A percentile compares a stretch with the other conserved stretches of the same genome.
These are phyloP conservation scores for Talaromyces verruculosus DNA, from an alignment of 2,329 filamentous ascomycete genomes.

Conservation along the genomic window DNA sequence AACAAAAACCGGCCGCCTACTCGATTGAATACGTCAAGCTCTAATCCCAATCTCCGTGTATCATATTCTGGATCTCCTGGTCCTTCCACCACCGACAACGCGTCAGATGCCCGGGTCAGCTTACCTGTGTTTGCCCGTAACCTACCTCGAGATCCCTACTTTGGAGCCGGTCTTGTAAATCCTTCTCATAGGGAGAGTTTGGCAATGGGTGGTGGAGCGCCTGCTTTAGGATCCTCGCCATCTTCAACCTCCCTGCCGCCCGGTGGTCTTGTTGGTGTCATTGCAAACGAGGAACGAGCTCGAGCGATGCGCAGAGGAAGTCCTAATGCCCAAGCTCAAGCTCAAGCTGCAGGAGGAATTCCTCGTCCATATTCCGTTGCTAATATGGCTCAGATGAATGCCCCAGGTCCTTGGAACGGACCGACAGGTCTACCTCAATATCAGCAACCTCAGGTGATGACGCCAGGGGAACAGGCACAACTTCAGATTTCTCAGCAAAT, in stretches of 20 bases:
- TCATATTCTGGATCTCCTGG: conserved; percentile 54
- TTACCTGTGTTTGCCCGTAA: conserved; percentile 81
- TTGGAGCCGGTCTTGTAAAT: conserved; percentile 73
- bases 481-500: conserved; percentile 80
- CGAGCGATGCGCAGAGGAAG: conserved; percentile 76
- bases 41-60: conserved; percentile 69
- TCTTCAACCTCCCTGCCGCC: conserved; percentile 54
- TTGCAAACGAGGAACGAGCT: conserved; percentile 78
- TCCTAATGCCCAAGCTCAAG: conserved; percentile 63
- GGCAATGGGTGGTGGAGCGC: conserved; percentile 62
- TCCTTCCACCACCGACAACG: conserved; percentile 55
- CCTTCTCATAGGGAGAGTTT: conserved; percentile 72
- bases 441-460: conserved; percentile 39
- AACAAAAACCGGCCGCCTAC: conserved; percentile 73
- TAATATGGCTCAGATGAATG: conserved; percentile 27
- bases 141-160: conserved; percentile 81
- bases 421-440: conserved; percentile 23
- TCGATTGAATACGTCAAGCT: conserved; percentile 62
- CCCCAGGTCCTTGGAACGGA: conserved; percentile 21
- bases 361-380: conserved; percentile 42
- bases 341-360: conserved; percentile 42
- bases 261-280: conserved; percentile 82
- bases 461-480: conserved; percentile 69
- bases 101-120: conserved; percentile 47
- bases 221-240: conserved; percentile 41